A percentile compares a stretch with the other conserved stretches of the same genome.
These are phyloP conservation scores for Sphagnurus paluster DNA, from an alignment of 1,284 basidiomycete species.

Conservation along the genomic window DNA sequence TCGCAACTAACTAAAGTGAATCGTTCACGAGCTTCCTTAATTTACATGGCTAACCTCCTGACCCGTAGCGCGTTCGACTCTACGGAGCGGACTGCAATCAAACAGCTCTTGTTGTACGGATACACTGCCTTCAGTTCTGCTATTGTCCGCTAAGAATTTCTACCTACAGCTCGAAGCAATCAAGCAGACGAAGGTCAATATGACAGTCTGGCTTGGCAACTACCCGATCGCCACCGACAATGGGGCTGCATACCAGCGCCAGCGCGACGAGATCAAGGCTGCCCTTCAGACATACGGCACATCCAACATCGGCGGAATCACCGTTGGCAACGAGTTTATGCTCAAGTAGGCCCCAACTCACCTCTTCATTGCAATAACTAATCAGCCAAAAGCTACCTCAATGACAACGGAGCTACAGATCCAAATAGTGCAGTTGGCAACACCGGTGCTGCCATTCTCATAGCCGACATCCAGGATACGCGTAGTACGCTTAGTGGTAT, in stretches of 20 bases:
- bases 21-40: background rate
- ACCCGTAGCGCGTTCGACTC: slow-evolving; percentile 37
- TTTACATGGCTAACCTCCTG: background rate
- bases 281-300: slow-evolving; percentile 81
- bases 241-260: slow-evolving; percentile 65
- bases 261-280: slow-evolving; percentile 64
- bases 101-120: slow-evolving; percentile 42
- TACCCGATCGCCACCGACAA: slow-evolving; percentile 67
- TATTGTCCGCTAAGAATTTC: background rate
- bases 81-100: slow-evolving; percentile 51
- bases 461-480: slow-evolving; percentile 68
- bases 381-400: slow-evolving; percentile 51
- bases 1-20: slow-evolving; percentile 42
- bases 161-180: slow-evolving; percentile 51
- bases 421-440: slow-evolving; percentile 55
- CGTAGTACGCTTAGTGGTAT: slow-evolving; percentile 47
- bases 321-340: slow-evolving; percentile 84
- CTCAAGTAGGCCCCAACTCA: slow-evolving; percentile 52
- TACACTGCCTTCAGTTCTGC: background rate
- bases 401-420: slow-evolving; percentile 37
- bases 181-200: slow-evolving; percentile 84
- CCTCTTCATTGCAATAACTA: slow-evolving; percentile 8
- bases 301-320: slow-evolving; percentile 77
- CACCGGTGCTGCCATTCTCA: slow-evolving; percentile 53
- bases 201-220: slow-evolving; percentile 86